A percentile compares a stretch with the other conserved stretches of the same genome.
phyloP scores from a whole-genome alignment of 2,329 filamentous ascomycete species.

The Fusarium haematococcum region DNA sequence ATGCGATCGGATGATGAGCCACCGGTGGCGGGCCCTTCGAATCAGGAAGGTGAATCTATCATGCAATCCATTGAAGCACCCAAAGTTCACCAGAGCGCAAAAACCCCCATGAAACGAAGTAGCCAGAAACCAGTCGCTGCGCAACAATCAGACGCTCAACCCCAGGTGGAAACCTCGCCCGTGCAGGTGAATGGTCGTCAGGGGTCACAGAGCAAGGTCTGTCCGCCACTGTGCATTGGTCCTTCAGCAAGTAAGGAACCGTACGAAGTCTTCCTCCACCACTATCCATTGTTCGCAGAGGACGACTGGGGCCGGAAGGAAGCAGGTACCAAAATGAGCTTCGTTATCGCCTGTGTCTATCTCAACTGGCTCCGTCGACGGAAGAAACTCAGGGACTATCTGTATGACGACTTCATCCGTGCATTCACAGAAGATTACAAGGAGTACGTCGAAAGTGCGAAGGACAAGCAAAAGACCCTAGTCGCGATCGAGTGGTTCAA shows the following conservation, averaged over 20 bases:
- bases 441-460: slow-evolving; percentile 51
- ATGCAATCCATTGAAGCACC: background rate
- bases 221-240: slow-evolving; percentile 7
- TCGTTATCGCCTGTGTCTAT: slow-evolving; percentile 59
- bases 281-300: slow-evolving; percentile 59
- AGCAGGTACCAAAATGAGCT: slow-evolving; percentile 53
- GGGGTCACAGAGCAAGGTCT: background rate
- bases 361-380: slow-evolving; percentile 53
- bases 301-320: slow-evolving; percentile 44
- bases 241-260: slow-evolving; percentile 37
- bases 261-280: slow-evolving; percentile 53
- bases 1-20: slow-evolving; percentile 17
- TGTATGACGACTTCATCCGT: slow-evolving; percentile 67
- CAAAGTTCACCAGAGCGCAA: background rate
- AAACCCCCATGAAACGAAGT: background rate
- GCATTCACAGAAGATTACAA: slow-evolving; percentile 57
- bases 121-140: background rate
- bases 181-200: background rate
- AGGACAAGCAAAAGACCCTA: slow-evolving; percentile 44
- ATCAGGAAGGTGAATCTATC: background rate
- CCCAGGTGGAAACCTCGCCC: background rate
- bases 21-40: background rate
- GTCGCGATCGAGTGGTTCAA: slow-evolving; percentile 59
- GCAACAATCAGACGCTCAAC: background rate
- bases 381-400: slow-evolving; percentile 52